A percentile compares a stretch with the other conserved stretches of the same genome.
Conservation (phyloP, 495 filamentous ascomycete genomes). For the Cryomyces minteri region DNA sequence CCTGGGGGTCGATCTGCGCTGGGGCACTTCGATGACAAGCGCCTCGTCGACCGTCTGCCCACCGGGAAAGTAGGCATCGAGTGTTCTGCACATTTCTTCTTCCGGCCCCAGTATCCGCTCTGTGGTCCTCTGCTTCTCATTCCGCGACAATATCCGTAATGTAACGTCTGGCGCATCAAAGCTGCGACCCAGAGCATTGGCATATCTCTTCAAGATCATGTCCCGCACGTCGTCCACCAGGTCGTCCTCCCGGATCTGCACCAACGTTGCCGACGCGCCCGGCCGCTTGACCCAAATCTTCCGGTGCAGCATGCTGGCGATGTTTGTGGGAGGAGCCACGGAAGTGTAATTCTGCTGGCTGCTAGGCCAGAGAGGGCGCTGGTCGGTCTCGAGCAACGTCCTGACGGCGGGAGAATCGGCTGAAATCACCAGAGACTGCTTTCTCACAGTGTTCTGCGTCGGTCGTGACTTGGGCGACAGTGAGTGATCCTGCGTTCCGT, state of each 20-base stretch:
- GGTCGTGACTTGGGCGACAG: background rate
- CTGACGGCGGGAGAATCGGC: slow-evolving; percentile 6
- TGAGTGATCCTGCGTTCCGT: background rate
- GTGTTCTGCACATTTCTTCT: slow-evolving; percentile 55
- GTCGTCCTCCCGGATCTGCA: slow-evolving; percentile 71
- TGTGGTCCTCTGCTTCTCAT: slow-evolving; percentile 26
- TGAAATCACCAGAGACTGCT: slow-evolving; percentile 3
- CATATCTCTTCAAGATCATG: slow-evolving; percentile 80
- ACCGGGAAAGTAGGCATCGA: slow-evolving; percentile 76
- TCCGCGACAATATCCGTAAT: slow-evolving; percentile 41
- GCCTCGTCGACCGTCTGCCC: slow-evolving; percentile 86
- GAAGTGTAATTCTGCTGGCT: background rate
- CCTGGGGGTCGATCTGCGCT: slow-evolving; percentile 55
- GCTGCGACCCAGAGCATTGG: slow-evolving; percentile 70
- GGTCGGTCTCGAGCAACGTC: slow-evolving; percentile 5
- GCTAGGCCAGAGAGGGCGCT: background rate
- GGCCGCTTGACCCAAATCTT: slow-evolving; percentile 92
- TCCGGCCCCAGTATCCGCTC: slow-evolving; percentile 70
- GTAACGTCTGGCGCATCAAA: slow-evolving; percentile 81
- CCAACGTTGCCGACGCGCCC: slow-evolving; percentile 67
- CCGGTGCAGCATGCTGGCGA: slow-evolving; percentile 36
- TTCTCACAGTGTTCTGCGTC: background rate
- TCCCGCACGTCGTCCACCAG: slow-evolving; percentile 91
- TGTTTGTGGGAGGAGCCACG: background rate
- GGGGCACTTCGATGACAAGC: slow-evolving; percentile 73